Evolutionary conservation across 2,329 filamentous ascomycete species (phyloP).

Genomic region (Ascochyta rabiei): DNA sequence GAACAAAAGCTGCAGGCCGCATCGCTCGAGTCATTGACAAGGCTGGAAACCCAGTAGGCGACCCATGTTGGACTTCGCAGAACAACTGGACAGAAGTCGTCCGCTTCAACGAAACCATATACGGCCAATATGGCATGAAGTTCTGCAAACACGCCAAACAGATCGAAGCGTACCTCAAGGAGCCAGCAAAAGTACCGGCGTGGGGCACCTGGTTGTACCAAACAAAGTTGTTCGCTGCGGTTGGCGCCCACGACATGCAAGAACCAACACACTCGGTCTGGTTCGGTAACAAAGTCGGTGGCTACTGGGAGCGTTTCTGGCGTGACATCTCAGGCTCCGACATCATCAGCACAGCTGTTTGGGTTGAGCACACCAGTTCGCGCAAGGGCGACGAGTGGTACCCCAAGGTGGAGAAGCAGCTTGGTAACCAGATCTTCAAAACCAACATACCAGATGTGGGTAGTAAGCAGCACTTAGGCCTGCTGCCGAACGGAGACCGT

Average conservation of each 20-base stretch:
- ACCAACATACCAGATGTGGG: constrained; percentile 23
- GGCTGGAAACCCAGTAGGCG: constrained; percentile 11
- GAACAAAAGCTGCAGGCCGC: constrained; percentile 20
- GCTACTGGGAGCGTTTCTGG: constrained; percentile 23
- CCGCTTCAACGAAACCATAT: constrained; percentile 20
- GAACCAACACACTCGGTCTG: constrained; percentile 21
- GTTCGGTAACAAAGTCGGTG: constrained; percentile 9
- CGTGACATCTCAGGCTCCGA: constrained; percentile 16
- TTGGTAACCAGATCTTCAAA: constrained; percentile 15
- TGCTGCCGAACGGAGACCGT: constrained; percentile 10
- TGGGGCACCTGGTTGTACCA: constrained; percentile 22
- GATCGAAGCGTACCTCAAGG: constrained; percentile 19
- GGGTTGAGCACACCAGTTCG: constrained; percentile 15
- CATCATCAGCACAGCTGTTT: constrained; percentile 17
- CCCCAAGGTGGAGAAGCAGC: constrained; percentile 10
- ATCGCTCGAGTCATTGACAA: constrained; percentile 18
- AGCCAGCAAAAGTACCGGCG: constrained; percentile 17
- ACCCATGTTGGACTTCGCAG: constrained; percentile 20
- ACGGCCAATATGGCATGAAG: constrained; percentile 21
- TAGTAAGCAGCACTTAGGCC: constrained; percentile 18
- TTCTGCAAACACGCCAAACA: constrained; percentile 19
- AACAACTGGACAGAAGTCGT: constrained; percentile 20
- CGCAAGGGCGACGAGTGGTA: constrained; percentile 16
- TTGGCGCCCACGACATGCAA: constrained; percentile 18
- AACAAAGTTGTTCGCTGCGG: constrained; percentile 18